Evolutionary conservation across 768 basidiomycete genomes (phyloP).

Genomic region (Boletus reticulatus): DNA sequence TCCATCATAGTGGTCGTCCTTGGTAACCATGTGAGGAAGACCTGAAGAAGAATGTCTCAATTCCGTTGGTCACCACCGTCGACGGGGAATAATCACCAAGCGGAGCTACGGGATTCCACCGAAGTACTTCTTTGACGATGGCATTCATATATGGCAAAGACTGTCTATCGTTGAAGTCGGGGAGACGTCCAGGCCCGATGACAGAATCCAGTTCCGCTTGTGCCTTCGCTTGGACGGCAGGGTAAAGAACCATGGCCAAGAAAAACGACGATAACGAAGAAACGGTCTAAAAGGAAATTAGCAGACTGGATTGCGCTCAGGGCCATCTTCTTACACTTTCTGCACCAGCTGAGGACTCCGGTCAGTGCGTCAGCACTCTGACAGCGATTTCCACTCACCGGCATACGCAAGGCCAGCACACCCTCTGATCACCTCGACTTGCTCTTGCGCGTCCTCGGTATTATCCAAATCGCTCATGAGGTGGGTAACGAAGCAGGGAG

Average conservation of each 20-base stretch:
- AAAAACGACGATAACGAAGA: constrained; percentile 32
- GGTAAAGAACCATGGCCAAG: constrained; percentile 30
- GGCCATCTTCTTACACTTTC: constrained; percentile 29
- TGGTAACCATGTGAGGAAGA: constrained; percentile 34
- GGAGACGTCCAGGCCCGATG: constrained; percentile 28
- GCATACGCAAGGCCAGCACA: constrained; percentile 49
- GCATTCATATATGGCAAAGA: constrained; percentile 28
- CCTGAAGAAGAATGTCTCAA: constrained; percentile 16
- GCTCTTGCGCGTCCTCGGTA: constrained; percentile 10
- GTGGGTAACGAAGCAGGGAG: constrained; percentile 31
- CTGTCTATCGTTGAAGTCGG: constrained; percentile 30
- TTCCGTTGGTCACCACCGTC: constrained; percentile 10
- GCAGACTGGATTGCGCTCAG: not conserved
- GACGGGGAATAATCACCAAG: constrained; percentile 26
- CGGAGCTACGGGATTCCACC: constrained; percentile 34
- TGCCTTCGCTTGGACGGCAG: constrained; percentile 28
- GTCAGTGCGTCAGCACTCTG: constrained; percentile 4
- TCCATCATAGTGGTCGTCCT: constrained; percentile 30
- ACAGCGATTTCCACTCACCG: constrained; percentile 28
- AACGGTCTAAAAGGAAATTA: constrained; percentile 22
- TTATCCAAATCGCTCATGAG: constrained; percentile 21
- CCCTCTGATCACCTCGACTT: constrained; percentile 38
- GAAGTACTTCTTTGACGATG: constrained; percentile 31
- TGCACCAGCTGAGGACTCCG: constrained; percentile 34
- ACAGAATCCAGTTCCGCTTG: constrained; percentile 28